These are phyloP conservation scores for Xylaria nigripes DNA, from an alignment of 495 filamentous ascomycete species.

Conservation along the genomic window DNA sequence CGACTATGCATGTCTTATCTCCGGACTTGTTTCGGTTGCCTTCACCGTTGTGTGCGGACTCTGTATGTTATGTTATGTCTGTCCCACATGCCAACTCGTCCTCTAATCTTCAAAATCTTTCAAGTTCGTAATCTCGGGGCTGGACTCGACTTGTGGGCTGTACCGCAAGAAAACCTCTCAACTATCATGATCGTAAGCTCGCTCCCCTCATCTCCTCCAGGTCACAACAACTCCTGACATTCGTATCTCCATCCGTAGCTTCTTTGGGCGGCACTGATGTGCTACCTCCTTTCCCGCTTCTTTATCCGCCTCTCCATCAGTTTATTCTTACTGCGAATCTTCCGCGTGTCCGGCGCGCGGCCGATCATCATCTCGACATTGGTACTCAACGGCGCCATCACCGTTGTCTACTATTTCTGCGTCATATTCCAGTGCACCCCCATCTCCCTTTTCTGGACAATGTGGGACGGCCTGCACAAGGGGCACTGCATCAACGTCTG, in stretches of 20 bases:
- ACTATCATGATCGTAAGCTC: background rate
- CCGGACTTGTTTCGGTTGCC: background rate
- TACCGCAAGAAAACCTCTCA: background rate
- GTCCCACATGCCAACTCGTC: background rate
- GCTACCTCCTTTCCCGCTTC: background rate
- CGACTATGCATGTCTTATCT: background rate
- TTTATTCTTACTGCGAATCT: constrained; percentile 16
- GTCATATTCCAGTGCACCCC: constrained; percentile 26
- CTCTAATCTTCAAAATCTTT: background rate
- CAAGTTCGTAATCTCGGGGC: background rate
- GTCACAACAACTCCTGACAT: background rate
- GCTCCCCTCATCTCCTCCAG: background rate
- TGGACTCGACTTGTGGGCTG: background rate
- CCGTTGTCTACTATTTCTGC: constrained; percentile 10
- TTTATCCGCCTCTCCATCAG: background rate
- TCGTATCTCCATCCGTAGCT: background rate
- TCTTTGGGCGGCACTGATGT: background rate
- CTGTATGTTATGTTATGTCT: background rate
- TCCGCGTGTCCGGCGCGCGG: constrained; percentile 7
- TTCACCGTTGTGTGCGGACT: background rate
- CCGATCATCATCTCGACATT: constrained; percentile 19
- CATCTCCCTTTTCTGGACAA: constrained; percentile 24
- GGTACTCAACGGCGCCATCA: constrained; percentile 8
- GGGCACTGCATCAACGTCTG: constrained; percentile 19
- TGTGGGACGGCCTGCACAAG: constrained; percentile 17